Evolutionary conservation across 495 filamentous ascomycete genomes (phyloP).

Genomic region (Niebla homalea): DNA sequence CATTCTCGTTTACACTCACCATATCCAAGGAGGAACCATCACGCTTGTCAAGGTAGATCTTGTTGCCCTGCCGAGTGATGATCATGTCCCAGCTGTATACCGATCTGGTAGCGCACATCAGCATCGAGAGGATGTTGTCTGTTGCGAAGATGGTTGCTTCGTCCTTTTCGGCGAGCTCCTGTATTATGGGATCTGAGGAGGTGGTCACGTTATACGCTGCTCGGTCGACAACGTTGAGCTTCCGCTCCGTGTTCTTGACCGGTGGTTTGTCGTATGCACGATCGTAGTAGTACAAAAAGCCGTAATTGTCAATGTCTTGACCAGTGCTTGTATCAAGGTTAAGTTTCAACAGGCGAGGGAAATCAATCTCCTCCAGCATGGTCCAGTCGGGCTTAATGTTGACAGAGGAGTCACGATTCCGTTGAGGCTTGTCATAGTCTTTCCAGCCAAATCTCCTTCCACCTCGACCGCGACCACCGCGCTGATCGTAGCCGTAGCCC

Average conservation of each 20-base stretch:
- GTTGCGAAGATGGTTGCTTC: conserved; percentile 96
- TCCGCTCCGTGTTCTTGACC: conserved; percentile 74
- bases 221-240: conserved; percentile 75
- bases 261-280: conserved; percentile 83
- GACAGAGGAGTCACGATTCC: conserved; percentile 88
- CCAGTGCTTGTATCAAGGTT: conserved; percentile 89
- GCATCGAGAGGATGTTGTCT: conserved; percentile 92
- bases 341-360: conserved; percentile 83
- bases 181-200: conserved; percentile 87
- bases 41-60: conserved; percentile 97
- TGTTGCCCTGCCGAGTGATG: conserved; percentile 78
- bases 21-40: conserved; percentile 87
- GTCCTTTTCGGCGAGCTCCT: conserved; percentile 91
- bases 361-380: conserved; percentile 96
- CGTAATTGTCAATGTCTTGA: conserved; percentile 88
- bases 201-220: conserved; percentile 97
- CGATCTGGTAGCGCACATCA: conserved; percentile 92
- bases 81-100: conserved; percentile 98
- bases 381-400: conserved; percentile 90
- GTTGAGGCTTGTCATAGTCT: conserved; percentile 95
- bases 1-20: conserved; percentile 97
- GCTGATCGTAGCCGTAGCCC: conserved; percentile 51
- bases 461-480: conserved; percentile 40
- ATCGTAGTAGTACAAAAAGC: conserved; percentile 97
- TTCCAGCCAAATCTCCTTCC: conserved; percentile 94